Conservation (phyloP, 352 stramenopile genomes). For the Pythium vanterpoolii region DNA sequence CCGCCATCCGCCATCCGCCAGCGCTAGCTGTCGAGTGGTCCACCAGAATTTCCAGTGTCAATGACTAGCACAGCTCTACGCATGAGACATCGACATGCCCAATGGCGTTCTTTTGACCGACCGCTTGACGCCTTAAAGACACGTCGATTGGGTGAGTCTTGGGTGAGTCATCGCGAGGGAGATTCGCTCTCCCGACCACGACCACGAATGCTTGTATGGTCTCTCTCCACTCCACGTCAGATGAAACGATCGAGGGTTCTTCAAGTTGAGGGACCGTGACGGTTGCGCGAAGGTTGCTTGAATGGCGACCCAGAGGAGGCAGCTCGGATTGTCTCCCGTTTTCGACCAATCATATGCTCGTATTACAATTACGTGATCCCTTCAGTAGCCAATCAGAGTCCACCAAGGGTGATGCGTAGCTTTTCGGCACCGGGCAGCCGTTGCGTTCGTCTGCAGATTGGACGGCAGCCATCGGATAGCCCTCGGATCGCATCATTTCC, state of each 20-base stretch:
- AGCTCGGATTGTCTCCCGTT: neutral
- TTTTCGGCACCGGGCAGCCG: neutral
- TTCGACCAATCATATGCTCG: constrained; percentile 6
- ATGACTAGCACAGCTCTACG: no score
- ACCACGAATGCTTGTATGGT: neutral
- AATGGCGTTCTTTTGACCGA: no score
- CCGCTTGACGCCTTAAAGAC: no score
- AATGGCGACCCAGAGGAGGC: constrained; percentile 8
- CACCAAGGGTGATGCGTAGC: constrained; percentile 10
- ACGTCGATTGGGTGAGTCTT: no score
- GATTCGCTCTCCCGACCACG: no score
- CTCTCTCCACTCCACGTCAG: constrained; percentile 2
- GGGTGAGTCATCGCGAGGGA: no score
- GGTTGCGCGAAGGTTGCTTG: constrained; percentile 6
- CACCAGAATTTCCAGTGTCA: no score
- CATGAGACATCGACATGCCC: no score
- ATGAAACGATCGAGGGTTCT: constrained; percentile 3
- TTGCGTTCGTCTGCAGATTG: constrained; percentile 26
- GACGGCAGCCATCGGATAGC: constrained; percentile 5
- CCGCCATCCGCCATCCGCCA: no score
- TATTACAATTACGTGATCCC: neutral
- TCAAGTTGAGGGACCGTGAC: constrained; percentile 17
- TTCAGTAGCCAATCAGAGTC: constrained; percentile 4
- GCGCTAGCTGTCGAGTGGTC: no score
- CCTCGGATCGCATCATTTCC: neutral